phyloP scores from a whole-genome alignment of 768 basidiomycete species.

The Lentinula detonsa region DNA sequence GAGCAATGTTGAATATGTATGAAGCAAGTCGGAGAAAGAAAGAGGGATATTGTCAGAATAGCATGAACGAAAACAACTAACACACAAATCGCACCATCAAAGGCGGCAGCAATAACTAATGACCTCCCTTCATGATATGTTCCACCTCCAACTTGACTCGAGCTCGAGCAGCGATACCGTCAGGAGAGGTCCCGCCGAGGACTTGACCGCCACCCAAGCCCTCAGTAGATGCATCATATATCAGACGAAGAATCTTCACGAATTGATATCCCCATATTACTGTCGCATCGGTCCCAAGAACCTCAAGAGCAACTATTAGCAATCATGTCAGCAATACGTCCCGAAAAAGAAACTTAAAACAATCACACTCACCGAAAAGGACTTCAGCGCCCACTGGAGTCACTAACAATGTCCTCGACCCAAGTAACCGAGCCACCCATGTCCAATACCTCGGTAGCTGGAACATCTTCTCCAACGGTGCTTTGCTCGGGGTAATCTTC shows the following conservation, averaged over 20 bases:
- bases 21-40: too few relatives aligned
- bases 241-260: conserved; percentile 61
- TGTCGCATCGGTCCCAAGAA: conserved; percentile 55
- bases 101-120: neutral
- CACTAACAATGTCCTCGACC: conserved; percentile 43
- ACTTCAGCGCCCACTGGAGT: conserved; percentile 60
- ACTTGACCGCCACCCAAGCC: conserved; percentile 42
- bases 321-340: neutral
- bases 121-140: conserved; percentile 36
- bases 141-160: conserved; percentile 65
- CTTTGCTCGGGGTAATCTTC: conserved; percentile 28
- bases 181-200: conserved; percentile 56
- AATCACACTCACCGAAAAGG: conserved; percentile 50
- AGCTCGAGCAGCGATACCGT: conserved; percentile 58
- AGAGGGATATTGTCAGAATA: neutral
- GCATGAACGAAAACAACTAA: neutral
- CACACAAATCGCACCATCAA: neutral
- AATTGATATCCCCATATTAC: conserved; percentile 75
- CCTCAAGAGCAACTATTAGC: conserved; percentile 59
- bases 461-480: conserved; percentile 47
- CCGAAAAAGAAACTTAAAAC: neutral
- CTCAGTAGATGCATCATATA: conserved; percentile 57
- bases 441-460: conserved; percentile 63
- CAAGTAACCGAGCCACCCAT: conserved; percentile 62
- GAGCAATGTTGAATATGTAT: too few relatives aligned